Evolutionary conservation across 106 monocot genomes (phyloP), one percentile per base, ranked within the genome.

Genomic region (Dendrobium chrysotoxum): DNA sequence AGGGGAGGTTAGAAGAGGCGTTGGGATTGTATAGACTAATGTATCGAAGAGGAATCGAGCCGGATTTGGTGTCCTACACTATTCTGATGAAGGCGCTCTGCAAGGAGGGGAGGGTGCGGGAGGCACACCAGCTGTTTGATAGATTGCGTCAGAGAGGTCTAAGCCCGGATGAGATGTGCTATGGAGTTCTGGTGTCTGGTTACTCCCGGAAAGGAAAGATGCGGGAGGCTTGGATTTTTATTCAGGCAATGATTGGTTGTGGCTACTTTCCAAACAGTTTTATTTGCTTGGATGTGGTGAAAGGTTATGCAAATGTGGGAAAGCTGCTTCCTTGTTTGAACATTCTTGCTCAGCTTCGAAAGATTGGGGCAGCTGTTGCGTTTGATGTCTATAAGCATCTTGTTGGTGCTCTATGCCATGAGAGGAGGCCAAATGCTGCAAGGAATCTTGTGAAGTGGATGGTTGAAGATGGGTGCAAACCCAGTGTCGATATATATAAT

Each of bases 241-340:
- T 94, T 47, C 70, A 88, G 53, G 88, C 87, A 35, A 89, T 98
- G 94, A 80, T 92, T 76, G 61, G 80, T 41, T 25, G 45, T 26
- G 89, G 85, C 12, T 67, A 92, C 55, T 42, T 70, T 78, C 85
- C 88, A 3, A 88, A 92, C 79, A 28, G 15, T 9, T 88, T 86
- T 31, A 74, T 89, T 45, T 90, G 90, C 54, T 74, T 75, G 46
- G 82, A 82, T 11, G 39, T 94, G 20, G 79, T 92, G 0, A 83
- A 98, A 53, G 86, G 82, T 42, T 89, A 89, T 80, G 83, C 84
- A 5, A 87, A 82, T 67, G 25, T 58, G 13, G 85, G 85, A 15
- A 92, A 84, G 68, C 58, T 91, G 85, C 86, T 89, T 39, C 28
- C 89, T 72, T 98, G 92, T 79, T 79, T 98, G 84, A 98, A 94